These are phyloP conservation scores for Rosa hybrid DNA, from an alignment of 331 rosid genomes.

Conservation along the genomic window DNA sequence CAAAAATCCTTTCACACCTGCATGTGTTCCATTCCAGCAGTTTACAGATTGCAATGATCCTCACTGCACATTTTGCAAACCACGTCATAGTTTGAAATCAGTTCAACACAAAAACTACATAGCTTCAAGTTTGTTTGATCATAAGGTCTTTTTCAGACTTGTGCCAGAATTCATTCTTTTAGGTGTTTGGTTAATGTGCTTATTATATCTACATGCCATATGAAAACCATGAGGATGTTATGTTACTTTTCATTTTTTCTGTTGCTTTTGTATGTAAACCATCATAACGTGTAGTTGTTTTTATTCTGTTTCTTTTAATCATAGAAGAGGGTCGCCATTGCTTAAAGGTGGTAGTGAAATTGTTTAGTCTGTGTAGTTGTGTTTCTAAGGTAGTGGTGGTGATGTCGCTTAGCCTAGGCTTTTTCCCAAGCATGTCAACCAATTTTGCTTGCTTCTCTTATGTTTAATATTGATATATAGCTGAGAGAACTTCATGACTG, in stretches of 20 bases:
- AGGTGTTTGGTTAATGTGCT: not conserved
- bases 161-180: conserved; percentile 8
- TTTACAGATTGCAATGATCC: conserved; percentile 83
- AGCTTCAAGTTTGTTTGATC: conserved; percentile 48
- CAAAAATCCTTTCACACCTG: conserved; percentile 50
- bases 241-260: not conserved
- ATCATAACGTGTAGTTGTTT: not conserved
- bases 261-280: not conserved
- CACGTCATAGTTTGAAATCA: conserved; percentile 43
- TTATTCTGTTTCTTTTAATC: not conserved
- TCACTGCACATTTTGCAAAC: conserved; percentile 81
- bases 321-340: not conserved
- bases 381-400: not conserved
- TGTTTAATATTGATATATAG: not conserved
- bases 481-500: not conserved
- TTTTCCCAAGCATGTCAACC: not conserved
- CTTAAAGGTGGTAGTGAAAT: not conserved
- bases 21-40: conserved; percentile 66
- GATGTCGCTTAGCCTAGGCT: not conserved
- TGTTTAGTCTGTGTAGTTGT: not conserved
- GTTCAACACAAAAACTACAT: conserved; percentile 40
- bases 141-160: conserved; percentile 49
- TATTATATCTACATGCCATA: not conserved
- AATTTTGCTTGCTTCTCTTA: not conserved
- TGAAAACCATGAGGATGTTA: not conserved